Evolutionary conservation across 2,329 filamentous ascomycete species (phyloP), one percentile per base, ranked within the genome.

Genomic region (Colletotrichum karsti): DNA sequence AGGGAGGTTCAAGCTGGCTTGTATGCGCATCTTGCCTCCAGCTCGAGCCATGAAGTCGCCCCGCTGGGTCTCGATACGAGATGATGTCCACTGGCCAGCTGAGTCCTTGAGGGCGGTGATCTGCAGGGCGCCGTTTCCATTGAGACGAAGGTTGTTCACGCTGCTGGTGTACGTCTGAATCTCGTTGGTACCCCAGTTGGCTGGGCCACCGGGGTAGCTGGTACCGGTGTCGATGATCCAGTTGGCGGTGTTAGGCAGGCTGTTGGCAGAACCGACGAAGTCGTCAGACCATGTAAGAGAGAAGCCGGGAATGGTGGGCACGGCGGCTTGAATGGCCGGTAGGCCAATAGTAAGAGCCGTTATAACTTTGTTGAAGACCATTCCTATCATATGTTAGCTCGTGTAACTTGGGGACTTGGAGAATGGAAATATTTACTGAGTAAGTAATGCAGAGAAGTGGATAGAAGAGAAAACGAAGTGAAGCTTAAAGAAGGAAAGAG

Each of bases 161-260:
- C 74, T 75, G 58, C 72, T 72, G 28, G 83, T 85, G 76, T 86
- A 87, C 1, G 75, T 79, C 73, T 87, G 76, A 13, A 82, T 76
- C 73, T 87, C 84, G 63, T 80, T 78, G 3, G 84, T 87, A 48
- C 85, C 84, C 84, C 84, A 87, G 69, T 82, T 76, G 9, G 74
- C 64, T 0, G 83, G 74, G 1, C 84, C 84, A n/a, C 81, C 81
- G 3, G 82, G 77, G 70, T 87, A 87, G 13, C 72, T 70, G 1
- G 81, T 85, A 54, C 85, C 84, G 8, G 75, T 74, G 70, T 83
- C 78, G 60, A 81, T 68, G 44, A 78, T 75, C 84, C 84, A 87
- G 72, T 81, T 84, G 20, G 74, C 73, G 28, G 75, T 50, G 44
- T 79, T 79, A 3, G 81, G 80, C 5, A 79, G 75, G 15, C 75